Base-by-base conservation (phyloP, 176 grass and related monocot genomes). In the Miscanthus lutarioriparius region DNA sequence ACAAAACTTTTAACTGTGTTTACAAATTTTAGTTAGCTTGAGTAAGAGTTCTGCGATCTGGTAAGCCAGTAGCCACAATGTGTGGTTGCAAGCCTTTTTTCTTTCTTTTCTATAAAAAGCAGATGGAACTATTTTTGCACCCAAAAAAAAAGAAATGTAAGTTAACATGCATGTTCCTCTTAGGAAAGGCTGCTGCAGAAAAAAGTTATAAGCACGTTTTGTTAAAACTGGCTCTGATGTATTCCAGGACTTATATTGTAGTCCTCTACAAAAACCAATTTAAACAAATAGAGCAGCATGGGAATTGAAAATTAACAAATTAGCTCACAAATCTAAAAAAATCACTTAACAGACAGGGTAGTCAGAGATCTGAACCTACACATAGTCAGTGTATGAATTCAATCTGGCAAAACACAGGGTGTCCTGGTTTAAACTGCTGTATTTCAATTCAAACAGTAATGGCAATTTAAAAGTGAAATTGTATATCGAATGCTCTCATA, bases 401-500 rank as follows among this genome's bases (percentile, higher is more conserved):
- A 49, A 49, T 16, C n/a, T n/a, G 20, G 38, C 32, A n/a, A 75
- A 59, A 19, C 10, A 30, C 4, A 54, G 25, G 25, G 35, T 32
- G 39, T 45, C 41, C 1, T 13, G 62, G 64, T 32, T 10, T 36
- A 78, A 32, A 90, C 6, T 17, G 1, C 17, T 72, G 1, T 65
- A 26, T 64, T 81, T 77, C 35, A 81, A 54, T 16, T 0, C 4
- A 64, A 39, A 39, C 27, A 5, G 63, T 15, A 30, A 58, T 64
- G 36, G 2, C 3, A 41, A 1, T 74, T 9, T 27, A 40, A 1
- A 68, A 41, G 58, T 45, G 37, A 76, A 49, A 14, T 39, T 16
- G 43, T 59, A 67, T 73, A 14, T 7, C 41, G 84, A 64, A 89
- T 40, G 51, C 5, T 82, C 22, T 48, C 27, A 61, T 95, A 90